A percentile compares a stretch with the other conserved stretches of the same genome.
Conservation (phyloP, 495 filamentous ascomycete species). For the Aspergillus leporis region DNA sequence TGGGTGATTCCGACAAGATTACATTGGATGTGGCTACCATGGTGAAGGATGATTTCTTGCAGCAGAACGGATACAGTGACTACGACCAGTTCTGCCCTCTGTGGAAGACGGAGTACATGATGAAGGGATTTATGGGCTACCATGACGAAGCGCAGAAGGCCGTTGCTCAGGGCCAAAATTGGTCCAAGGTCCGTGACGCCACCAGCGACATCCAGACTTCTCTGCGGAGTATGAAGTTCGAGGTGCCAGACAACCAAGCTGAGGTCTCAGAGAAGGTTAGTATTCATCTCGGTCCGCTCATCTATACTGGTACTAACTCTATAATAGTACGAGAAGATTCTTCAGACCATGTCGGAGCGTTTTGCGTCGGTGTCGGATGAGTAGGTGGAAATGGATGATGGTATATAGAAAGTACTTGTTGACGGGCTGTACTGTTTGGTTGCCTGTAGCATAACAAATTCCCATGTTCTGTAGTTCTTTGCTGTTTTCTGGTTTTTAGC, state of each 20-base stretch:
- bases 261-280: conserved; percentile 74
- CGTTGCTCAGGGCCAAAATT: conserved; percentile 81
- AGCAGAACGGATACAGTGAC: conserved; percentile 98
- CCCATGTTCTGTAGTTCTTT: conserved; percentile 42
- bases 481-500: conserved; percentile 1
- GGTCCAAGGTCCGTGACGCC: conserved; percentile 88
- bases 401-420: conserved; percentile 3
- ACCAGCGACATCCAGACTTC: conserved; percentile 81
- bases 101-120: conserved; percentile 99
- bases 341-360: conserved; percentile 90
- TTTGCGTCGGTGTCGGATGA: conserved; percentile 94
- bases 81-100: conserved; percentile 99
- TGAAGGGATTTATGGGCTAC: conserved; percentile 98
- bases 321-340: conserved; percentile 80
- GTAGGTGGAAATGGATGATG: conserved; percentile 50
- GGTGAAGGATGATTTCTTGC: conserved; percentile 97
- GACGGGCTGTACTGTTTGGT: conserved; percentile 18
- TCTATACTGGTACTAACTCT: conserved; percentile 8
- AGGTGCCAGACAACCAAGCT: conserved; percentile 78
- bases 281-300: neutral
- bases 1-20: conserved; percentile 98
- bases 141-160: conserved; percentile 98
- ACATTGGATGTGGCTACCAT: conserved; percentile 89
- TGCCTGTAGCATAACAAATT: conserved; percentile 43
- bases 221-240: conserved; percentile 93